Evolutionary conservation across 176 grass and related monocot species (phyloP), one percentile per base, ranked within the genome.

Genomic region (Phyllostachys edulis): DNA sequence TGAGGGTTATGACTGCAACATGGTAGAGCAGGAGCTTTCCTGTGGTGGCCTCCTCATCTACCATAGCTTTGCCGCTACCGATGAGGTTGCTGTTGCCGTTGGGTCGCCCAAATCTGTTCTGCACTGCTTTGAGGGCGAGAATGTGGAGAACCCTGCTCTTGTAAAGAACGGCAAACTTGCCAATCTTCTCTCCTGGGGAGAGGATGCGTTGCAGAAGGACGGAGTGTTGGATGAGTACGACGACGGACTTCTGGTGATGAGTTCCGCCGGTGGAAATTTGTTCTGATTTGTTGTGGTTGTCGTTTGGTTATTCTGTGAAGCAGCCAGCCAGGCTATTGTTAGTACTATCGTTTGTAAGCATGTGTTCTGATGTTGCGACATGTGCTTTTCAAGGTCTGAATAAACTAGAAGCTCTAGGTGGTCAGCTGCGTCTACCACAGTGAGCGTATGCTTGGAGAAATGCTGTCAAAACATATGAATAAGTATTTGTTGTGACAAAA

Each of bases 261-360:
- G 50, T 72, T 49, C 9, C 16, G 14, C 52, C 9, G 2, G 47
- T 42, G 41, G 44, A 77, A 61, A 49, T 42, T 68, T 27, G 41
- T 36, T 41, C 15, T n/a, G 2, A 40, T 62, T 18, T 16, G 7
- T 68, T 59, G 75, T 87, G 42, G 61, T 85, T 47, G 15, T 63
- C 77, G 64, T 87, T 76, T 78, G 86, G 88, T 89, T 91, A 77
- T 90, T 79, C 20, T 52, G 86, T 88, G 90, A 89, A 93, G 88
- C 94, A 93, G 94, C 88, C 78, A 90, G 94, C 94, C 86, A 91
- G 89, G 84, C 77, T 90, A 84, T 79, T 90, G 55, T 80, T 76
- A 75, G 49, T 59, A 29, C 63, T 29, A 37, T 70, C 17, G 23
- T 78, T 20, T 72, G 67, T 74, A 66, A 74, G 67, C 80, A 56